Base-by-base conservation (phyloP, 352 stramenopile species). In the Albugo candida region DNA sequence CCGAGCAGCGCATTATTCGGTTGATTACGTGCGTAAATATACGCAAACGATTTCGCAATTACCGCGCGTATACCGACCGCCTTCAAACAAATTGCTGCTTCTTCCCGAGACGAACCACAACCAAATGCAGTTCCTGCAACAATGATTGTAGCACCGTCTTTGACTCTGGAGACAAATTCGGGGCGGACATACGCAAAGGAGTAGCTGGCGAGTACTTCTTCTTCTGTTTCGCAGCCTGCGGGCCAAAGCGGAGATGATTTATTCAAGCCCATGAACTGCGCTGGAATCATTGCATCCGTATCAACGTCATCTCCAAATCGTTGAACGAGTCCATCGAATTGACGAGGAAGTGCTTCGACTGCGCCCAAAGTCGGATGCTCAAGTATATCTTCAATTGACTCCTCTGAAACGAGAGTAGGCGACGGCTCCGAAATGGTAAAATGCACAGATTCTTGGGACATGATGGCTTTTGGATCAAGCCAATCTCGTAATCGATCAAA, bases 11-110 rank as follows among this genome's bases (percentile, higher is more conserved):
- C 74, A 37, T 87, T 87, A 63, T 87, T 87, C 36, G 71, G 71
- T 56, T 87, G 74, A 63, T 87, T 87, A 34, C 74, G 69, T 10
- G 74, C 71, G 59, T 87, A 87, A 44, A 87, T 87, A 58, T 87
- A 87, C 19, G 74, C 74, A 54, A 87, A 87, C 46, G 74, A 87
- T 56, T 84, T 84, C 53, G 74, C 74, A 42, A 87, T 87, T 39
- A 87, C 74, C 6, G 74, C 74, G 55, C 84, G 67, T 17, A 87
- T 66, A 36, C 74, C 74, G 1, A 83, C 60, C 11, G 74, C 74
- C 64, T 87, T 87, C 36, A 87, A 67, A 41, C 71, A 87, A 40
- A 83, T 81, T 13, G 74, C 74, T 0, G 74, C 74, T 50, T 87
- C 74, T 50, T 87, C 74, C 36, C 74, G 74, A 19, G 74, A 87